phyloP scores from a whole-genome alignment of 345 rosid species.

The Hirschfeldia incana region DNA sequence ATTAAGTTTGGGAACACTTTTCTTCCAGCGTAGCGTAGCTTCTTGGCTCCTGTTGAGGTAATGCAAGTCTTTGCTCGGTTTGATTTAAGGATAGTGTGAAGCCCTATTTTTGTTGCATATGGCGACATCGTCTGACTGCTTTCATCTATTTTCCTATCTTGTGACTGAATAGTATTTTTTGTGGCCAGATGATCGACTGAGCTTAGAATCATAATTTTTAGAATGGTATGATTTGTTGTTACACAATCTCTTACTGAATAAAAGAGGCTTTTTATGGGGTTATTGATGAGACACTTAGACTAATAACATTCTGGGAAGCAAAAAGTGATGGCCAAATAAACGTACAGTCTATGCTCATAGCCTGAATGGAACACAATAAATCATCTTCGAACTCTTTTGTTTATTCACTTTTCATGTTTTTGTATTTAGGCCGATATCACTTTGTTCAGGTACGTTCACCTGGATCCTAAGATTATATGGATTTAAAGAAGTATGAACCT shows the following conservation, averaged over 20 bases:
- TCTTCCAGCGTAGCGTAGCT: no score
- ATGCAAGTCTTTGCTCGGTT: no score
- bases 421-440: slow-evolving; percentile 57
- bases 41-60: no score
- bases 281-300: slow-evolving; percentile 79
- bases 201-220: neutral
- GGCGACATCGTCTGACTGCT: no score
- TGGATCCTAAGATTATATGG: slow-evolving; percentile 61
- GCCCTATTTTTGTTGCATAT: no score
- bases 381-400: neutral
- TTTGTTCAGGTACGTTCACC: slow-evolving; percentile 79
- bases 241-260: neutral
- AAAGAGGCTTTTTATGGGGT: slow-evolving; percentile 42
- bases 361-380: neutral
- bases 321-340: slow-evolving; percentile 52
- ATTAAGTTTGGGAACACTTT: no score
- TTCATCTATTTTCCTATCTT: no score
- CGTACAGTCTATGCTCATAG: slow-evolving; percentile 46
- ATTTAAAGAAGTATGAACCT: slow-evolving; percentile 67
- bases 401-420: neutral
- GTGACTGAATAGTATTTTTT: no score
- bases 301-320: slow-evolving; percentile 73
- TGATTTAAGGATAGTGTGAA: no score
- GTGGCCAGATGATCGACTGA: no score
- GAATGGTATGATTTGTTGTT: neutral